phyloP scores from a whole-genome alignment of 2,329 filamentous ascomycete species.

The Bipolaris oryzae region DNA sequence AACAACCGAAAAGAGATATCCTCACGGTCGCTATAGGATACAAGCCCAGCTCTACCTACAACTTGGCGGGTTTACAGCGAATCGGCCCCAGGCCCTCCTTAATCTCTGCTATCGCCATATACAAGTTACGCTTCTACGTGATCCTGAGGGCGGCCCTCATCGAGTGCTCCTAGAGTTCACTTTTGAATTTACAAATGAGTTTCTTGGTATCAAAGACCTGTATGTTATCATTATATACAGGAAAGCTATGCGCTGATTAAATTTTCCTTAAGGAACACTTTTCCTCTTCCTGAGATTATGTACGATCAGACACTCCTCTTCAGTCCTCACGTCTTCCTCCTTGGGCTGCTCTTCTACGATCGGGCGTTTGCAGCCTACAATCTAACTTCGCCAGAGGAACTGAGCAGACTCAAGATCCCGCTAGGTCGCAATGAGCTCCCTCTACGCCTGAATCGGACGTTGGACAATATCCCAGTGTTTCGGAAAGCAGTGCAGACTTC shows the following conservation, averaged over 20 bases:
- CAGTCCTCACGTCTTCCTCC: conserved; percentile 40
- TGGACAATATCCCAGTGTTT: conserved; percentile 17
- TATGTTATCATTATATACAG: background rate
- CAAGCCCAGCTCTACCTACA: conserved; percentile 24
- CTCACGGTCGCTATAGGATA: conserved; percentile 20
- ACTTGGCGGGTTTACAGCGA: conserved; percentile 22
- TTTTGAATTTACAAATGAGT: conserved; percentile 13
- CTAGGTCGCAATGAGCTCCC: conserved; percentile 2
- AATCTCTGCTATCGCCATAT: conserved; percentile 15
- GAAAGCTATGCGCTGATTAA: background rate
- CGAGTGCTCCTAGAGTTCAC: conserved; percentile 15
- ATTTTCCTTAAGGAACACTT: conserved; percentile 28
- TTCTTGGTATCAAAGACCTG: background rate
- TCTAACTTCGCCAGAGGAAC: conserved; percentile 41
- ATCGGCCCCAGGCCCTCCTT: conserved; percentile 17
- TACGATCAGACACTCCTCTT: conserved; percentile 43
- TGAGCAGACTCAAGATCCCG: conserved; percentile 45
- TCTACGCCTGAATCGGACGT: conserved; percentile 5
- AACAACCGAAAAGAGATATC: conserved; percentile 22
- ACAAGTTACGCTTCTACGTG: conserved; percentile 9
- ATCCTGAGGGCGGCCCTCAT: conserved; percentile 13
- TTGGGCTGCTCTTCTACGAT: conserved; percentile 36
- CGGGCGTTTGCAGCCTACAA: conserved; percentile 16
- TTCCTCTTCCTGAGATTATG: conserved; percentile 41
- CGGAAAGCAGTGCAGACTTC: conserved; percentile 26